Conservation (phyloP, 208 protist species). For the Novymonas esmeraldas region DNA sequence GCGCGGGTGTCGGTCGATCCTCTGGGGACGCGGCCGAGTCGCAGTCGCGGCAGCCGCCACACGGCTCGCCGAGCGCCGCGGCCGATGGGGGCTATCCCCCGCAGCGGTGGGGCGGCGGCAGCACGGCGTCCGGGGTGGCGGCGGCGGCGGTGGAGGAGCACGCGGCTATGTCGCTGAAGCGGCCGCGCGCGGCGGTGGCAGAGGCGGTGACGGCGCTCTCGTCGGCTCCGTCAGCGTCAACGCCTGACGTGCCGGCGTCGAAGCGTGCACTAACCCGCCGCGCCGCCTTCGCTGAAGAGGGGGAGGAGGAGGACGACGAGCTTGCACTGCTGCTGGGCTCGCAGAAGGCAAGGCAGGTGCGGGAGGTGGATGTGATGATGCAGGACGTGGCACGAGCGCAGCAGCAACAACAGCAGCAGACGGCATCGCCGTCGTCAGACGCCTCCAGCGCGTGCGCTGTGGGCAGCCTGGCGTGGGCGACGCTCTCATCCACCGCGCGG, state of each 20-base stretch:
- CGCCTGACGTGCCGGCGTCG: neutral
- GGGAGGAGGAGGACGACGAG: constrained; percentile 70
- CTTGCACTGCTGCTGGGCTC: constrained; percentile 74
- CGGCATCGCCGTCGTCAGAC: constrained; percentile 5
- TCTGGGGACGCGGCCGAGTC: constrained; percentile 9
- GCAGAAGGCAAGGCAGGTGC: constrained; percentile 46
- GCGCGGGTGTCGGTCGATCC: neutral
- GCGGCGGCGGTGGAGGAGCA: neutral
- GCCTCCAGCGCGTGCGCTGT: constrained; percentile 27
- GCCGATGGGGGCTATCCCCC: neutral
- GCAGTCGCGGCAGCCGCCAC: neutral
- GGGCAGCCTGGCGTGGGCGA: constrained; percentile 53
- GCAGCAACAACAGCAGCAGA: neutral
- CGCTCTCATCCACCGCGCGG: constrained; percentile 35
- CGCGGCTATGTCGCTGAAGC: neutral
- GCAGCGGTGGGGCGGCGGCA: neutral
- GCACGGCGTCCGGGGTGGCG: neutral
- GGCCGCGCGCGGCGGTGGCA: neutral
- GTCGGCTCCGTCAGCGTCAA: constrained; percentile 1
- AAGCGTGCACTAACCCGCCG: constrained; percentile 19
- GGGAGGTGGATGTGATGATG: constrained; percentile 31
- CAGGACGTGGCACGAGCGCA: neutral
- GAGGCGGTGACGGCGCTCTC: neutral
- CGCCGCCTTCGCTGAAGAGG: neutral
- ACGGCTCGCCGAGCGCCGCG: constrained; percentile 3